A percentile compares a stretch with the other conserved stretches of the same genome.
Evolutionary conservation across 768 basidiomycete species (phyloP).

Genomic region (Vararia minispora): DNA sequence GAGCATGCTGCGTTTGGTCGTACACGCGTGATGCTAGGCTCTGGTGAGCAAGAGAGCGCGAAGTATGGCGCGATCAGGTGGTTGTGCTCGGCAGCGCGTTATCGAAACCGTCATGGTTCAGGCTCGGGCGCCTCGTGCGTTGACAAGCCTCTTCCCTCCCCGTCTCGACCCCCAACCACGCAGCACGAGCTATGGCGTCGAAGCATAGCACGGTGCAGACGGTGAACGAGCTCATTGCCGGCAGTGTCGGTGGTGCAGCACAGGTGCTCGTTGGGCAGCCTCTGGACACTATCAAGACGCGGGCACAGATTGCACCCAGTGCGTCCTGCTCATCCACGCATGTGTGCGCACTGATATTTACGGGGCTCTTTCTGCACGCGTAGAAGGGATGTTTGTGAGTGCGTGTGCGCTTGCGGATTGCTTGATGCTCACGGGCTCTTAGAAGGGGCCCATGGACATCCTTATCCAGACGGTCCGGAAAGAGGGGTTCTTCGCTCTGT

Average conservation of each 20-base stretch:
- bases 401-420: background rate
- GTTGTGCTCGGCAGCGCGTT: no score
- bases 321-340: conserved; percentile 14
- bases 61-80: no score
- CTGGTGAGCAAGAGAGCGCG: no score
- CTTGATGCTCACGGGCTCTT: conserved; percentile 1
- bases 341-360: conserved; percentile 6
- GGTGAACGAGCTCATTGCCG: conserved; percentile 75
- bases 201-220: conserved; percentile 37
- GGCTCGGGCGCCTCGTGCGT: no score
- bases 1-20: no score
- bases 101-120: no score
- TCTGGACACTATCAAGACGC: conserved; percentile 79
- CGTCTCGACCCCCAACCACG: no score
- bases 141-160: no score
- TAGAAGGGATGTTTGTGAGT: conserved; percentile 86
- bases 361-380: background rate
- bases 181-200: conserved; percentile 5
- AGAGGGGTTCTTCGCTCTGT: conserved; percentile 89
- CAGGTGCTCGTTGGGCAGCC: conserved; percentile 95
- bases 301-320: conserved; percentile 84
- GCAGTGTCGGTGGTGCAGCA: conserved; percentile 85
- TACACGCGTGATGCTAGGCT: no score
- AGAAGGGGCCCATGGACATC: conserved; percentile 96
- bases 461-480: conserved; percentile 65